phyloP scores from a whole-genome alignment of 805 yeast genomes.

The Lipomyces sp. region DNA sequence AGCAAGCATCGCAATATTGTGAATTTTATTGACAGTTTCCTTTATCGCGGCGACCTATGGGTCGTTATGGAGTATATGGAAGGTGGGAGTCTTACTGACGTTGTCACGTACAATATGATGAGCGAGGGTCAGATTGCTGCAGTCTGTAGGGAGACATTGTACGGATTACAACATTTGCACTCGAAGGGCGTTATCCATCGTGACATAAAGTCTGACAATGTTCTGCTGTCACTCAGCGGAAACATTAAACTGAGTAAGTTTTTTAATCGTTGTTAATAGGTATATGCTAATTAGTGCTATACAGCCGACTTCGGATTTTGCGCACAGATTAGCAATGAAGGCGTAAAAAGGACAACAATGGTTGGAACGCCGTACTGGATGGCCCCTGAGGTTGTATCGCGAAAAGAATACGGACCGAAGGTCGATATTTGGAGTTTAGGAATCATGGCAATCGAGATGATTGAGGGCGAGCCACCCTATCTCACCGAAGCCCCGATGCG shows the following conservation, averaged over 20 bases:
- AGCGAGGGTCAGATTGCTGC: conserved; percentile 94
- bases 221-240: conserved; percentile 76
- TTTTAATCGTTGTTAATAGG: neutral
- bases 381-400: conserved; percentile 98
- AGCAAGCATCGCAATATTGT: conserved; percentile 88
- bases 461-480: conserved; percentile 98
- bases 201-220: conserved; percentile 93
- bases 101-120: conserved; percentile 84
- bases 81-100: conserved; percentile 95
- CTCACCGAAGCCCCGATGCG: conserved; percentile 92
- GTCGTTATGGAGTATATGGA: conserved; percentile 99
- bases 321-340: conserved; percentile 81
- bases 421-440: conserved; percentile 98
- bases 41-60: conserved; percentile 73
- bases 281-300: neutral
- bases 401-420: conserved; percentile 93
- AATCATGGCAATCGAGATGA: conserved; percentile 97
- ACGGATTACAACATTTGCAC: conserved; percentile 84
- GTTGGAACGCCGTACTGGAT: conserved; percentile 99
- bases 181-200: conserved; percentile 91
- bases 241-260: conserved; percentile 68
- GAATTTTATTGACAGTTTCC: conserved; percentile 83
- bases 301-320: conserved; percentile 88
- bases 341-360: conserved; percentile 91
- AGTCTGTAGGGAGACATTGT: conserved; percentile 84